phyloP scores from a whole-genome alignment of 2,329 filamentous ascomycete species.

The Arthrobotrys megalospora region DNA sequence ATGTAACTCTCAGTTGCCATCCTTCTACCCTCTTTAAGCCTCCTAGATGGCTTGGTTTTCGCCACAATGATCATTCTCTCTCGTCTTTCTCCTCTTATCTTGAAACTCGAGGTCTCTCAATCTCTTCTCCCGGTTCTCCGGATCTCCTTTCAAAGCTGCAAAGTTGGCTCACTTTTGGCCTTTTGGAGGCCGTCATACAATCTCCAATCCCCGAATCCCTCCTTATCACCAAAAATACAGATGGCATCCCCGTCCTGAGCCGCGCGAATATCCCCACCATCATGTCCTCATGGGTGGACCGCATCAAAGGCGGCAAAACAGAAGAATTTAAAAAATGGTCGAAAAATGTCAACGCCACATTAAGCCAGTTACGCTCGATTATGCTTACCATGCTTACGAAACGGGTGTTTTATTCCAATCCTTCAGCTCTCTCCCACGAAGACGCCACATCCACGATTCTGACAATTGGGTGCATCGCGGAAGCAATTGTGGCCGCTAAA shows the following conservation, averaged over 20 bases:
- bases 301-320: neutral
- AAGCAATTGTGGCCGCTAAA: neutral
- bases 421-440: neutral
- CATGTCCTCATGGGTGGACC: neutral
- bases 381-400: neutral
- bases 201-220: neutral
- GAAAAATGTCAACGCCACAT: neutral
- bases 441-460: neutral
- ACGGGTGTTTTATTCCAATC: neutral
- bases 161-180: neutral
- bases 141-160: neutral
- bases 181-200: neutral
- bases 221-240: neutral
- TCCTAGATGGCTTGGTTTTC: neutral
- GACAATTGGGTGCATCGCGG: neutral
- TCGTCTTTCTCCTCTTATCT: conserved; percentile 1
- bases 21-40: neutral
- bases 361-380: neutral
- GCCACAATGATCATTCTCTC: neutral
- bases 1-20: too few relatives aligned
- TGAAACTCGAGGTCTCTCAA: neutral
- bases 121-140: neutral
- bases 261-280: neutral
- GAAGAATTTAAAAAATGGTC: neutral
- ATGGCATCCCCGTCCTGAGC: neutral